These are phyloP conservation scores for Marchantia paleacea DNA, from an alignment of 225 moss, liverwort and hornwort genomes.

Conservation along the genomic window DNA sequence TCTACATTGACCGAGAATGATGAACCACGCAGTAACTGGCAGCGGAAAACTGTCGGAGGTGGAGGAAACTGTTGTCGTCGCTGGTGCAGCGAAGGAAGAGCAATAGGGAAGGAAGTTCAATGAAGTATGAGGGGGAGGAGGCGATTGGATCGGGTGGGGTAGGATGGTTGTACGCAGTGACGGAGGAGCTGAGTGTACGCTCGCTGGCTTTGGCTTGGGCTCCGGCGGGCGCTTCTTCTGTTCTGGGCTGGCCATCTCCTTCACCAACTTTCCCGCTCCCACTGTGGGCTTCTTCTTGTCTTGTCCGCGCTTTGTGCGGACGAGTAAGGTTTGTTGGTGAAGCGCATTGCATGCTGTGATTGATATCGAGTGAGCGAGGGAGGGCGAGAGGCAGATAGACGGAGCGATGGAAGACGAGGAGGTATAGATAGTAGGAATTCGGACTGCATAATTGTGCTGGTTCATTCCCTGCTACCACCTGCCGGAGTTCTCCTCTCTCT, in stretches of 20 bases:
- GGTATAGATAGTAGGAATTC: slow-evolving; percentile 1
- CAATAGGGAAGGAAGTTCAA: no score
- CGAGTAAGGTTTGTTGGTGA: background rate
- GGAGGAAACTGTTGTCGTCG: no score
- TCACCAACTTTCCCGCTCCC: slow-evolving; percentile 17
- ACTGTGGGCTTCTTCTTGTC: slow-evolving; percentile 6
- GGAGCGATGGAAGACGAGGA: background rate
- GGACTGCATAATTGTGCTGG: background rate
- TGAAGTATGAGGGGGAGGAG: no score
- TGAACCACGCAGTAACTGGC: no score
- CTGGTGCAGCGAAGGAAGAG: no score
- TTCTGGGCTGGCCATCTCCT: slow-evolving; percentile 5
- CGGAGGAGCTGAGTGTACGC: background rate
- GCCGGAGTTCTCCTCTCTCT: background rate
- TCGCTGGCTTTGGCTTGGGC: background rate
- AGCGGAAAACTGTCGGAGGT: no score
- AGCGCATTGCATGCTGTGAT: background rate
- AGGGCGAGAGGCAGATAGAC: background rate
- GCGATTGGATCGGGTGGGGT: background rate
- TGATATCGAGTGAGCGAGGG: background rate
- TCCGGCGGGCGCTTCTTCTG: background rate
- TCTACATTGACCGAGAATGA: no score
- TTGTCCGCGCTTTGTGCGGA: background rate
- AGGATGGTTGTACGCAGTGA: background rate
- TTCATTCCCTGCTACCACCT: background rate